Base-by-base conservation (phyloP, 225 moss, liverwort and hornwort genomes). In the Antitrichia curtipendula region DNA sequence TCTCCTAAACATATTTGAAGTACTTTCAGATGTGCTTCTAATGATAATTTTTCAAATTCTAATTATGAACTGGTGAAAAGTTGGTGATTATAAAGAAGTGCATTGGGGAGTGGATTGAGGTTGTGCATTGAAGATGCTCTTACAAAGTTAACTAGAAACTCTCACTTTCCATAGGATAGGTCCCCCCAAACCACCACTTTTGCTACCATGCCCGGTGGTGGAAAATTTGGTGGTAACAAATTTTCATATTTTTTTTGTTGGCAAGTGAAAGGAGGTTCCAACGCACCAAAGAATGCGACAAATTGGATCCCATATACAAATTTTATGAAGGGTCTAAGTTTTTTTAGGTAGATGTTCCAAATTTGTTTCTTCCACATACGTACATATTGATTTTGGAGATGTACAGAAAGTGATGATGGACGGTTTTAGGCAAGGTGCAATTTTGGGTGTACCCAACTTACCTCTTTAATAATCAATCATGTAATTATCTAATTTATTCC, bases 141-240 rank as follows among this genome's bases (percentile, higher is more conserved):
- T 34, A 13, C 0, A 18, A 0, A 2, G 3, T 21, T 31, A 50
- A 12, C 1, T 8, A 1, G 0, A 52, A 52, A 52, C 5, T 7
- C 1, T 47, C 12, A 19, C 13, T 75, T 49, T 32, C 5, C 3
- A 49, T 7, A 45, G 28, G 16, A 9, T 28, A 5, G 2, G 4
- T 10, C 0, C 13, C 6, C 3, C 3, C 2, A 6, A 16, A 28
- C 2, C 1, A 0, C 3, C 2, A 6, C 5, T 10, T 29, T 72
- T 10, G 29, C 6, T 72, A 29, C 6, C 5, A 6, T 10, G 2
- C 16, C n/a, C n/a, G n/a, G n/a, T n/a, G n/a, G n/a, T n/a, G n/a
- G n/a, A n/a, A n/a, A n/a, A n/a, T n/a, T n/a, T n/a, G n/a, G n/a
- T n/a, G n/a, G n/a, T n/a, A n/a, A n/a, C n/a, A n/a, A 66, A 66